Base-by-base conservation (phyloP, 345 rosid species). In the Aquilaria sinensis region DNA sequence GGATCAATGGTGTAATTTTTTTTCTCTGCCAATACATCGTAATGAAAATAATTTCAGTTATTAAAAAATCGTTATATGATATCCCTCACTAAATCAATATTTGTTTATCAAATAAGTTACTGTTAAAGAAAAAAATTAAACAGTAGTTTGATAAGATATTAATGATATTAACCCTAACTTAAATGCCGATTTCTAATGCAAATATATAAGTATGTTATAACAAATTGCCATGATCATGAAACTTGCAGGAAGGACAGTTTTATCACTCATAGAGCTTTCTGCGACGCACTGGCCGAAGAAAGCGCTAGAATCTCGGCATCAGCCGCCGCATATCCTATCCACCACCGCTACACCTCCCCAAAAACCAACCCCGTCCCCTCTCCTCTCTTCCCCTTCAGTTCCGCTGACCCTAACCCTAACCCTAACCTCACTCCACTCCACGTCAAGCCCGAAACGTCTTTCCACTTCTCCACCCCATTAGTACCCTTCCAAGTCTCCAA, bases 391-490 rank as follows among this genome's bases (percentile, higher is more conserved):
- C 8, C 43, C 43, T 37, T 2, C 43, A 1, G 7, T 5, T 9
- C 43, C 43, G 8, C 64, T 66, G 82, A 76, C 77, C 86, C 83
- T 75, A 81, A 47, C 74, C 76, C 74, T 62, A 69, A 64, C 15
- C 43, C 51, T 30, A 64, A 29, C 58, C 56, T 32, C 16, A 64
- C 61, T 68, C 58, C 66, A 10, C 61, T 61, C 55, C 78, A 37
- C 16, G 51, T 85, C 63, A 82, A 82, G 71, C 77, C 88, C 3
- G 84, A 79, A 61, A 13, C 65, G 66, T 1, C 66, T 69, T 56
- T 30, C 67, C 41, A 10, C 46, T 65, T n/a, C 43, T 63, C 30
- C 37, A 62, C 6, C 9, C 49, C 47, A 11, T 10, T 12, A 69
- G 67, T 79, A n/a, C 68, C 81, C 50, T 66, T 66, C 75, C 84